A percentile compares a stretch with the other conserved stretches of the same genome.
Evolutionary conservation across 768 basidiomycete genomes (phyloP).

Genomic region (Leucocoprinus leucothites): DNA sequence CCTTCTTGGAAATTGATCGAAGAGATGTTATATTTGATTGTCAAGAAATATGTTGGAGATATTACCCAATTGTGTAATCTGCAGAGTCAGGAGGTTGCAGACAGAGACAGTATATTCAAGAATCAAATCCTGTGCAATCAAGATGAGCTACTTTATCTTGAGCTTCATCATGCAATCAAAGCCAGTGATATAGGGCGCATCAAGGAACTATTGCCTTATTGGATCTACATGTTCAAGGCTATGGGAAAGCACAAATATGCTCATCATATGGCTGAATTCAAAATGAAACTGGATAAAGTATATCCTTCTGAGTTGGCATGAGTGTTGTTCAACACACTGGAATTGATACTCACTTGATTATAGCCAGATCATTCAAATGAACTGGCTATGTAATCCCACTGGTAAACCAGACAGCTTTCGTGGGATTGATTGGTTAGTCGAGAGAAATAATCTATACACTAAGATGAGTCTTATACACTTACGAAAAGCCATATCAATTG

Average conservation of each 20-base stretch:
- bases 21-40: too few relatives aligned
- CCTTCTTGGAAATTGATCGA: too few relatives aligned
- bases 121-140: background rate
- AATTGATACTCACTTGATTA: background rate
- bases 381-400: background rate
- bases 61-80: background rate
- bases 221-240: background rate
- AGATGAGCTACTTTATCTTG: background rate
- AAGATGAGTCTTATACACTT: background rate
- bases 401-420: background rate
- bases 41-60: too few relatives aligned
- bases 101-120: background rate
- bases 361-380: background rate
- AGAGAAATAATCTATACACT: slow-evolving; percentile 13
- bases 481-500: too few relatives aligned
- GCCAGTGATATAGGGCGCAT: background rate
- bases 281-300: background rate
- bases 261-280: background rate
- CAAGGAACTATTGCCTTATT: background rate
- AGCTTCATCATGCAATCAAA: background rate
- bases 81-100: background rate
- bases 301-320: background rate
- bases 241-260: background rate
- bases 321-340: background rate
- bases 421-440: background rate